These are phyloP conservation scores for Trichoderma parareesei DNA, from an alignment of 495 filamentous ascomycete genomes.

Conservation along the genomic window DNA sequence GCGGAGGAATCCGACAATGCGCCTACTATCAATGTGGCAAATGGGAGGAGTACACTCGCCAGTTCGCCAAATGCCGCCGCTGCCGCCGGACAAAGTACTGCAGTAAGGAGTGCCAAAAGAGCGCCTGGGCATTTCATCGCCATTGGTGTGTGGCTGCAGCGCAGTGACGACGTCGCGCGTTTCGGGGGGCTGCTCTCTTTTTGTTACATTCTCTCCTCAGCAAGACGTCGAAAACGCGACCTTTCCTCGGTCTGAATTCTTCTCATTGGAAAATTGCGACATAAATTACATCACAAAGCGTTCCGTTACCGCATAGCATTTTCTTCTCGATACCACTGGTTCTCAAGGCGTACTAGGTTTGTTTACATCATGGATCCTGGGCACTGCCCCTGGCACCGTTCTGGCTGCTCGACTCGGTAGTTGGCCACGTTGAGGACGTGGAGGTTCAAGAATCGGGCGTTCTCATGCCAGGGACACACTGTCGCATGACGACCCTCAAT, in stretches of 20 bases:
- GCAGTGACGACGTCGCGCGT: conserved; percentile 25
- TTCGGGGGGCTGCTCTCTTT: conserved; percentile 2
- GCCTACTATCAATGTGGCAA: conserved; percentile 96
- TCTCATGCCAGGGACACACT: background rate
- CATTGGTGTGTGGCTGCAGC: conserved; percentile 89
- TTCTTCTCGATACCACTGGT: conserved; percentile 15
- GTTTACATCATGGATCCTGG: background rate
- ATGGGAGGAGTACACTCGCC: conserved; percentile 92
- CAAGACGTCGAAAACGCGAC: no score
- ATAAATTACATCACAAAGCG: conserved; percentile 13
- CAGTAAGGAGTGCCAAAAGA: conserved; percentile 99
- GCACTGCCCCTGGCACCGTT: background rate
- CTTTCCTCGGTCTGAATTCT: conserved; percentile 5
- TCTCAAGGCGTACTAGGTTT: conserved; percentile 9
- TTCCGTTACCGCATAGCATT: conserved; percentile 12
- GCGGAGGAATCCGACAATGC: conserved; percentile 91
- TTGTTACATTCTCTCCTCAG: background rate
- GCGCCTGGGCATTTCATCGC: conserved; percentile 93
- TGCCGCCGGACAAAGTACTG: conserved; percentile 98
- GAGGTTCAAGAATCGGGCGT: background rate
- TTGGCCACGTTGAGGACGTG: background rate
- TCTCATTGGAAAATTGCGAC: conserved; percentile 6
- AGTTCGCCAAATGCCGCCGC: conserved; percentile 95
- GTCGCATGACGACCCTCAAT: background rate
- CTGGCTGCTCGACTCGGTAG: background rate